Base-by-base conservation (phyloP, 805 yeast species). In the Zygosaccharomyces siamensis region DNA sequence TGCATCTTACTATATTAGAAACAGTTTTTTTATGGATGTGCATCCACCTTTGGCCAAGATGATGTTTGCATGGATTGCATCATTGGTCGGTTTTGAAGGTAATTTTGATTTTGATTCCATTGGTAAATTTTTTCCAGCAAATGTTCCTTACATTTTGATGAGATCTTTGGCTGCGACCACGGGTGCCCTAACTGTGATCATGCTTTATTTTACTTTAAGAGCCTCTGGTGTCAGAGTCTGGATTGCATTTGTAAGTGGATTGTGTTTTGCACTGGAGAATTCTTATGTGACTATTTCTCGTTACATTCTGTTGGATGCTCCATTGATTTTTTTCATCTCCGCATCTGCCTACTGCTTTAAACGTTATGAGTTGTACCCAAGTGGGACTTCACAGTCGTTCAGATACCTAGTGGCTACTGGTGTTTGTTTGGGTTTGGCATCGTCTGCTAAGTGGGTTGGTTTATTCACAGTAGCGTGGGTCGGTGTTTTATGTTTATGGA, bases 401-500 rank as follows among this genome's bases (percentile, higher is more conserved):
- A 81, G 76, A 60, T 68, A 81, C n/a, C 67, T 86, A 56, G 24
- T 80, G 26, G 74, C 82, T n/a, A 75, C 87, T 38, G 86, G 86
- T 56, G 63, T 83, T 46, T 80, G 81, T n/a, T 69, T 86, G 49
- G 95, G 93, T 46, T 71, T 85, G 49, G 85, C 93, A 3, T 69
- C 81, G 18, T 78, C 86, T 21, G 80, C 90, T 28, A 86, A 86
- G 67, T 86, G 93, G 93, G 93, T 86, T 40, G 95, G 95, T 53
- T 69, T 86, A 35, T 86, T 86, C 70, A 86, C 95, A 16, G 63
- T 86, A 49, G 84, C 84, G 3, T 86, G 92, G 92, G 76, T 81
- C 51, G 95, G 93, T 45, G 45, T 75, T 2, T 64, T 77, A 49
- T 83, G 85, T 60, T 63, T 77, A 14, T 71, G 76, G 64, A 84